Base-by-base conservation (phyloP, 2,329 filamentous ascomycete species). In the Sporothrix inflata region DNA sequence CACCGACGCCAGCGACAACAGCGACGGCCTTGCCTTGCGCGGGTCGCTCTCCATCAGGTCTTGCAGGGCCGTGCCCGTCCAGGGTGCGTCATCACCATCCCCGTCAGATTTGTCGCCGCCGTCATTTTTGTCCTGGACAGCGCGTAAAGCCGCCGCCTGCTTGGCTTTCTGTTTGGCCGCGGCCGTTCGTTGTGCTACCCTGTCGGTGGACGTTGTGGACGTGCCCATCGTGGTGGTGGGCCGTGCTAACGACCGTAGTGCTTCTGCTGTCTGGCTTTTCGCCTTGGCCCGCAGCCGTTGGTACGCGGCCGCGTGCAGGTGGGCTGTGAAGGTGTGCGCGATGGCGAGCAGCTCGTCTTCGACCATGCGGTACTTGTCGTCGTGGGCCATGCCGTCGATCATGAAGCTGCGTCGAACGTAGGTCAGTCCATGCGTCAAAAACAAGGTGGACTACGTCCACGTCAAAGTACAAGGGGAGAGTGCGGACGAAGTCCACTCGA, bases 321-420 rank as follows among this genome's bases (percentile, higher is more conserved):
- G 92, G 5, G 87, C 86, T 0, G 92, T 95, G 80, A 93, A 95
- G 2, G 84, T 82, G 69, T 89, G 87, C 0, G 92, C 92, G 0
- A 89, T 87, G 19, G 86, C 82, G 24, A 91, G 82, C 74, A 96
- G 89, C 76, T 95, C 92, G 76, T 96, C 93, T 79, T 95, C 93
- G 0, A 96, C 93, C 91, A 95, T 94, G 77, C 92, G 90, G 80
- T 89, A 95, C 71, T 82, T 82, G 78, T 94, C 92, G 79, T 96
- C 93, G n/a, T 85, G 80, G 4, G 86, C 83, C n/a, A 87, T 79
- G 2, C 89, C 90, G 63, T 89, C 84, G 2, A 84, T 82, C 91
- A 95, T 94, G 78, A 85, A 85, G 40, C 88, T 90, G 70, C 11
- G 4, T 2, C 1, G 30, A 34, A n/a, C n/a, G n/a, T n/a, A n/a